Conservation (phyloP, 2,329 filamentous ascomycete species). For the Cyanodermella asteris region DNA sequence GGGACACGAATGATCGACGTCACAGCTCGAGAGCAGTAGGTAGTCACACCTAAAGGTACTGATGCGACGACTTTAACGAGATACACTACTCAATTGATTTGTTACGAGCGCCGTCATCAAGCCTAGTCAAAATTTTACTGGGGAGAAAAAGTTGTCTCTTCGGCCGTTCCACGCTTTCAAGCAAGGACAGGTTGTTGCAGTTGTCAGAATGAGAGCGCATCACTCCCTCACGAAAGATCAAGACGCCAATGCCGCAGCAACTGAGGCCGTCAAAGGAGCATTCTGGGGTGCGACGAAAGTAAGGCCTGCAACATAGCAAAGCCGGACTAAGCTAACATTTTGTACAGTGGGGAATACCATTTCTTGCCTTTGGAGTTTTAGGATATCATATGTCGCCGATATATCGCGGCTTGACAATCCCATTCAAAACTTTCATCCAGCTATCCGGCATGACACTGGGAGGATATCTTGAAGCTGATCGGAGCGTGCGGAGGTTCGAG, state of each 20-base stretch:
- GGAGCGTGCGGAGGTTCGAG: constrained; percentile 22
- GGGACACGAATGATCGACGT: too few species aligned
- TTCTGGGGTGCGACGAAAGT: constrained; percentile 43
- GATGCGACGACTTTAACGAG: too few species aligned
- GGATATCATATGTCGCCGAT: constrained; percentile 17
- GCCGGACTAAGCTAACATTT: not conserved
- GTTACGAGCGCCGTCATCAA: too few species aligned
- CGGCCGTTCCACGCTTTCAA: too few species aligned
- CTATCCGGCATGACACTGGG: constrained; percentile 25
- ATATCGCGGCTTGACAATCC: constrained; percentile 25
- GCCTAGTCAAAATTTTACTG: too few species aligned
- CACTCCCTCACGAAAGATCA: constrained; percentile 35
- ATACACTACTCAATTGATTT: too few species aligned
- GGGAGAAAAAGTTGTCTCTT: too few species aligned
- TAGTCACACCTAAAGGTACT: too few species aligned
- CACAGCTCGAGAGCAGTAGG: too few species aligned
- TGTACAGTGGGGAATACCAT: constrained; percentile 6
- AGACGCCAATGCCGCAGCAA: constrained; percentile 47
- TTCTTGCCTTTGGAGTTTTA: constrained; percentile 19
- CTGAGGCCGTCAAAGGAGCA: constrained; percentile 49
- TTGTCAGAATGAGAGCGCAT: constrained; percentile 29
- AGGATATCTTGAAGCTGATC: constrained; percentile 26
- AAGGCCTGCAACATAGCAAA: constrained; percentile 7
- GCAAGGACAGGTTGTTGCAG: too few species aligned
- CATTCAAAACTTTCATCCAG: constrained; percentile 26